phyloP scores from a whole-genome alignment of 2,329 filamentous ascomycete genomes.

The Ilyonectria robusta region DNA sequence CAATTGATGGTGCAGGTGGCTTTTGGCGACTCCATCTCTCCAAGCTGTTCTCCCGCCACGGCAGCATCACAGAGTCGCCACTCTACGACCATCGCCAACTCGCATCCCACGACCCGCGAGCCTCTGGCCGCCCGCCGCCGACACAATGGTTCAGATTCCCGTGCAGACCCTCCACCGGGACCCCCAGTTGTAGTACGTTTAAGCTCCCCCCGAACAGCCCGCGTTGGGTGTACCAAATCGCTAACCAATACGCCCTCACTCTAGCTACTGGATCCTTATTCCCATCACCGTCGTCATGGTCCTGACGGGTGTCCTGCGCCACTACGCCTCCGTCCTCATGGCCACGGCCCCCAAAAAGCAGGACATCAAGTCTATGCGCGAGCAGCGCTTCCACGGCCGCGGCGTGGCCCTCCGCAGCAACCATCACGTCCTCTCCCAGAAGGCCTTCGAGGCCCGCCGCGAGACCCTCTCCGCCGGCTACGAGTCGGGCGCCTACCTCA shows the following conservation, averaged over 20 bases:
- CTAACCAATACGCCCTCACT: constrained; percentile 45
- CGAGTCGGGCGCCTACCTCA: constrained; percentile 89
- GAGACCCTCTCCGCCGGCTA: constrained; percentile 85
- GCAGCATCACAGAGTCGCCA: constrained; percentile 22
- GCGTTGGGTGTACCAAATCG: constrained; percentile 11
- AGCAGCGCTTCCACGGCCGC: constrained; percentile 87
- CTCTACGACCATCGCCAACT: constrained; percentile 33
- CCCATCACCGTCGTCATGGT: constrained; percentile 99
- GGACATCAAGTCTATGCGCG: constrained; percentile 81
- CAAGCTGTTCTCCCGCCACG: constrained; percentile 9
- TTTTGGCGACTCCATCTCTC: constrained; percentile 28
- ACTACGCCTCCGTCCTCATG: constrained; percentile 96
- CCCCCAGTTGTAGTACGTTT: constrained; percentile 93
- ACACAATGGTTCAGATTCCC: constrained; percentile 83
- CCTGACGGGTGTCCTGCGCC: constrained; percentile 92
- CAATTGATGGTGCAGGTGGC: constrained; percentile 31
- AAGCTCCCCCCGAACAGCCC: constrained; percentile 10
- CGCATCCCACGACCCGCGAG: constrained; percentile 26
- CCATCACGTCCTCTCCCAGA: constrained; percentile 81
- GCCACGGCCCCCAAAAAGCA: constrained; percentile 86
- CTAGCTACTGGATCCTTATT: constrained; percentile 98
- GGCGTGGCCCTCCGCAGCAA: constrained; percentile 89
- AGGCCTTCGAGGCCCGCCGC: constrained; percentile 85
- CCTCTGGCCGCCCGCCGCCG: constrained; percentile 15
- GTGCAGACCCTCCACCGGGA: constrained; percentile 98